Evolutionary conservation across 192 early-diverging fungal species (phyloP), one percentile per base, ranked within the genome.

Genomic region (Neocallimastix lanati): DNA sequence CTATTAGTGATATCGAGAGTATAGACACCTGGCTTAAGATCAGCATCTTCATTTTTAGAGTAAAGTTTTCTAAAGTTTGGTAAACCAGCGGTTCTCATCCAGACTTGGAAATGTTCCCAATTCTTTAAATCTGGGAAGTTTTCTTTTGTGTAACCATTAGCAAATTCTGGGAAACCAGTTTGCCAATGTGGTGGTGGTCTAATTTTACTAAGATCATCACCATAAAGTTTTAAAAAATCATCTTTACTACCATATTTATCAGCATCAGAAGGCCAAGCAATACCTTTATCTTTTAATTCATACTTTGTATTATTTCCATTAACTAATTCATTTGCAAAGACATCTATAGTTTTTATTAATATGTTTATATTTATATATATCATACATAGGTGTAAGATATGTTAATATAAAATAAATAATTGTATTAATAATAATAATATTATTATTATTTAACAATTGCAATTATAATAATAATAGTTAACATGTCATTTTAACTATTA

Each of bases 61-160:
- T 93, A 98, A 76, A 99, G 86, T 85, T 99, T 99, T 78, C 97
- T 87, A 86, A 99, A 99, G 35, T 91, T 95, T 33, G 98, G 98
- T 78, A 97, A 87, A 14, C 97, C 96, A 27, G 95, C 95, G 0
- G 93, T 94, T 38, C 97, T 89, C 96, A 99, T 97, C 98, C 98
- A 99, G 27, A 99, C 98, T 81, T 96, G 93, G 81, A 99, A 94
- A 76, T 92, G 90, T 85, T 97, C 92, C 86, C 93, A 87, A 13
- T 81, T 79, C 21, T 82, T 78, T 35, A 93, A 86, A 81, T 98
- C 84, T 11, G 84, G 90, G 36, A 90, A 85, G 67, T 91, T 87
- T 21, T 81, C 80, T 2, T 79, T 81, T n/a, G 79, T 88, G 82
- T 91, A 91, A 28, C 90, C 90, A 21, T 85, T 76, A 0, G 35